phyloP scores from a whole-genome alignment of 805 yeast species.

The Saturnispora halmiae region DNA sequence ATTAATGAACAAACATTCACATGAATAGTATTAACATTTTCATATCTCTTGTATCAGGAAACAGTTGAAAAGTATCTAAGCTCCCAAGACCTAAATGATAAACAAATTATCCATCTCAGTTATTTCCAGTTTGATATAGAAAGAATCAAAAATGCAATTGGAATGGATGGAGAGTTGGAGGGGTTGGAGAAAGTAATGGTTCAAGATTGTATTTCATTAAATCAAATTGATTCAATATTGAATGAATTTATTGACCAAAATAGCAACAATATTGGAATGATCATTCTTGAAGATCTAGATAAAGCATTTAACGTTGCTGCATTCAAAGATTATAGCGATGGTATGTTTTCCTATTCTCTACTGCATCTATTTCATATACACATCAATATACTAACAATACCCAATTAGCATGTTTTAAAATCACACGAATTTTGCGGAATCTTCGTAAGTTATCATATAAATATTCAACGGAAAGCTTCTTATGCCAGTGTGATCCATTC shows the following conservation, averaged over 20 bases:
- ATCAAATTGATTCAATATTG: neutral
- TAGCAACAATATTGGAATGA: neutral
- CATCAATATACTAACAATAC: no score
- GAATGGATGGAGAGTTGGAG: neutral
- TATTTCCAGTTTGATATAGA: constrained; percentile 6
- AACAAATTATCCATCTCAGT: constrained; percentile 12
- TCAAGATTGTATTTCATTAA: constrained; percentile 1
- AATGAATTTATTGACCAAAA: neutral
- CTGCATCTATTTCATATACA: no score
- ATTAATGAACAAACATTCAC: no score
- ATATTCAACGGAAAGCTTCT: neutral
- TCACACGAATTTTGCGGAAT: neutral
- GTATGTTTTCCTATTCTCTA: no score
- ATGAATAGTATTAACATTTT: no score
- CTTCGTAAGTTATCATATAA: neutral
- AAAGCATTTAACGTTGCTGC: constrained; percentile 6
- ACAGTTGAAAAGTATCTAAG: neutral
- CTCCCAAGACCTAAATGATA: no score
- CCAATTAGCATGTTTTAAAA: neutral
- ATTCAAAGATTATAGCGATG: constrained; percentile 2
- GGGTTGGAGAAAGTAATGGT: neutral
- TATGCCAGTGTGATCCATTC: neutral
- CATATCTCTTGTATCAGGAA: neutral
- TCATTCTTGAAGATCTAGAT: constrained; percentile 5
- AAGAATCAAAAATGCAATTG: neutral